A percentile compares a stretch with the other conserved stretches of the same genome.
Evolutionary conservation across 140 eudicot genomes (phyloP).

Genomic region (Oenanthe javanica): DNA sequence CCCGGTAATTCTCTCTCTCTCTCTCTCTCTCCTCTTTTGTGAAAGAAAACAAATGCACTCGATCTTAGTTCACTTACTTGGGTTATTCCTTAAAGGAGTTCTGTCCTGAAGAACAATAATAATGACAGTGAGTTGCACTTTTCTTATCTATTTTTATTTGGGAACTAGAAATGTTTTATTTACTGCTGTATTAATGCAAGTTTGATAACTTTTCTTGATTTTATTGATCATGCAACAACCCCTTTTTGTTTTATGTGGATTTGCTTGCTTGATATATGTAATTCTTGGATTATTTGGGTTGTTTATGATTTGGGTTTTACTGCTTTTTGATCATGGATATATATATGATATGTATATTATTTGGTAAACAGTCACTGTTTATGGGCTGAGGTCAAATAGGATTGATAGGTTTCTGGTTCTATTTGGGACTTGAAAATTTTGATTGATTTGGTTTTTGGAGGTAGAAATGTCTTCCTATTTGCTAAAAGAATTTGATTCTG

Average conservation of each 20-base stretch:
- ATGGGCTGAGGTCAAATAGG: not conserved
- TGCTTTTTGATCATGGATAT: not conserved
- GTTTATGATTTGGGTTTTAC: not conserved
- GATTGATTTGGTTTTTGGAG: not conserved
- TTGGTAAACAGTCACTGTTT: not conserved
- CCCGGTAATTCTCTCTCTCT: not conserved
- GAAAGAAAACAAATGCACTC: not conserved
- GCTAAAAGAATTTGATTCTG: not conserved
- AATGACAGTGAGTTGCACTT: conserved; percentile 17
- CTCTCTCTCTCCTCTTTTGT: conserved; percentile 6
- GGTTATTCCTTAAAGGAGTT: not conserved
- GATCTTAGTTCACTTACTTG: not conserved
- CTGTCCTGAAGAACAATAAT: not conserved
- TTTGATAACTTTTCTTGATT: not conserved
- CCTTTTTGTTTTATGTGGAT: not conserved
- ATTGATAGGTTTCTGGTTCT: not conserved
- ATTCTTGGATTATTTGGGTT: not conserved
- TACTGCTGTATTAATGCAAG: conserved; percentile 1
- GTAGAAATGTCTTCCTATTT: not conserved
- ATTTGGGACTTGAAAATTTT: not conserved
- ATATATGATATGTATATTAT: not conserved
- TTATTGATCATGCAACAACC: not conserved
- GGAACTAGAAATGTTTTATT: not conserved
- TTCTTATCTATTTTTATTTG: conserved; percentile 6
- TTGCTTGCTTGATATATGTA: not conserved